Base-by-base conservation (phyloP, 73 alveolate genomes). In the Effrenium voratum region DNA sequence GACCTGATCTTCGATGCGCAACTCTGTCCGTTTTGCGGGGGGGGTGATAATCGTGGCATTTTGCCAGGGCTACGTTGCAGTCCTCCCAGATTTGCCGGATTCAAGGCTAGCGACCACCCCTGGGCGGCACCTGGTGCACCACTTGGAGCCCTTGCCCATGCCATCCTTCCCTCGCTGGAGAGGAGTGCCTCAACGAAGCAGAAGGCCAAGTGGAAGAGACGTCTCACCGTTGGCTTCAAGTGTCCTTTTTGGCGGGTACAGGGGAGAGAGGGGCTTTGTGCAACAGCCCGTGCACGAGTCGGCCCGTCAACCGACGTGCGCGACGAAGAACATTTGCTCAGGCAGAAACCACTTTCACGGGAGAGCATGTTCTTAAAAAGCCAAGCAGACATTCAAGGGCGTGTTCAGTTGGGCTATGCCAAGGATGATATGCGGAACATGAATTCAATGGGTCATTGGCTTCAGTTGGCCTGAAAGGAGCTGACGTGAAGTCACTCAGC, bases 111-210 rank as follows among this genome's bases (percentile, higher is more conserved):
- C 81, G 22, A 85, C 81, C n/a, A 59, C 80, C 38, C 80, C 94
- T 22, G 94, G 80, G 16, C 94, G 80, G 8, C 80, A 85, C 40
- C 55, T 59, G 94, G 94, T 59, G 6, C 94, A 85, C 55, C 81
- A 59, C 30, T 26, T 57, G 82, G 94, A 52, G 63, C 94, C 94
- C 6, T 30, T 57, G 46, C 94, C 24, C 34, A 85, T 52, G 80
- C 81, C 94, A 63, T 60, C 63, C 73, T 0, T 82, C 50, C 92
- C 92, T 2, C 92, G 92, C 6, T 34, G n/a, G n/a, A n/a, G n/a
- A n/a, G n/a, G n/a, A n/a, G n/a, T n/a, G n/a, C n/a, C n/a, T n/a
- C n/a, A n/a, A n/a, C n/a, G n/a, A n/a, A n/a, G n/a, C n/a, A n/a
- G n/a, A n/a, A n/a, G n/a, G n/a, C n/a, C n/a, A n/a, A n/a, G n/a